Conservation (phyloP, 1,284 basidiomycete species). For the Albatrellus sp. region DNA sequence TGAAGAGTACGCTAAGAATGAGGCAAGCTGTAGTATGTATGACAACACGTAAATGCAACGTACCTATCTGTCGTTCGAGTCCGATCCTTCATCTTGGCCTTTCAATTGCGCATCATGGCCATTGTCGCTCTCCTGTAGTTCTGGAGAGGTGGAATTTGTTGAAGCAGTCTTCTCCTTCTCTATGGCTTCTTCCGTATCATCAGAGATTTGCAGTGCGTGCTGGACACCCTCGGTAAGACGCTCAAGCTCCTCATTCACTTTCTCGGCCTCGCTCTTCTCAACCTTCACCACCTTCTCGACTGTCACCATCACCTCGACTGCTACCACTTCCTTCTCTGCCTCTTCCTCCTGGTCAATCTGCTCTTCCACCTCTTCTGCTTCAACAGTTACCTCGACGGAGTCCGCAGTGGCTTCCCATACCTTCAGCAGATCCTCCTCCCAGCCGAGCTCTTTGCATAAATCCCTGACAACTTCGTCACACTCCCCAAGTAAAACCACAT, state of each 20-base stretch:
- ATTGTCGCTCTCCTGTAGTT: no score
- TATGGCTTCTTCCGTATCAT: background rate
- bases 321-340: background rate
- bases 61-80: no score
- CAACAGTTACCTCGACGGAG: constrained; percentile 2
- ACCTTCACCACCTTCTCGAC: background rate
- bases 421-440: constrained; percentile 44
- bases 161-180: background rate
- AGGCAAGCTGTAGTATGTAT: no score
- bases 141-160: background rate
- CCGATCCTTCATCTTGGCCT: background rate
- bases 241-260: constrained; percentile 1
- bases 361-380: background rate
- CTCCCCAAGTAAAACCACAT: constrained; percentile 51
- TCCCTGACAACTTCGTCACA: constrained; percentile 54
- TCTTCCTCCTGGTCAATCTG: background rate
- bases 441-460: constrained; percentile 53
- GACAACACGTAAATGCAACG: no score
- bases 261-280: background rate
- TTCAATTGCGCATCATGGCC: no score
- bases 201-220: background rate
- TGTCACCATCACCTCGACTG: background rate
- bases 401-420: constrained; percentile 9
- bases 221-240: background rate
- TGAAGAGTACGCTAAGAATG: no score